These are phyloP conservation scores for Musa troglodytarum DNA, from an alignment of 176 grass and related monocot genomes.

Conservation along the genomic window DNA sequence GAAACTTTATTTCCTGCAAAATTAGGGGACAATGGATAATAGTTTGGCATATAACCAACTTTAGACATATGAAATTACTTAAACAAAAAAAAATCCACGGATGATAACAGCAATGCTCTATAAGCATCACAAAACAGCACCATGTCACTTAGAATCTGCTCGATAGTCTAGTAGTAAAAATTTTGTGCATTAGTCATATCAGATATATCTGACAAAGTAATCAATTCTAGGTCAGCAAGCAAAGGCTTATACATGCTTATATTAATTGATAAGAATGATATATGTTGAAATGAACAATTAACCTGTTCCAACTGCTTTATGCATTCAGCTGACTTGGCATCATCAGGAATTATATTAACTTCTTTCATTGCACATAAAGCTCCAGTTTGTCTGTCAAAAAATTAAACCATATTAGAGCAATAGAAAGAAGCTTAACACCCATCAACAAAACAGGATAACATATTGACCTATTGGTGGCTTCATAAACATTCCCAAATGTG, in stretches of 20 bases:
- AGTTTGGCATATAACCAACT: constrained; percentile 12
- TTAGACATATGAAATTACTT: not conserved
- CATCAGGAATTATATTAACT: constrained; percentile 86
- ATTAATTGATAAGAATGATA: constrained; percentile 9
- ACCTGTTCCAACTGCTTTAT: constrained; percentile 92
- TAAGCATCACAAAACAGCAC: not conserved
- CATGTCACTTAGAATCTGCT: not conserved
- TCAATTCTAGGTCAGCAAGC: not conserved
- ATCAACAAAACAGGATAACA: constrained; percentile 10
- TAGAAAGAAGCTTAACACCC: not conserved
- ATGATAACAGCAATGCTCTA: not conserved
- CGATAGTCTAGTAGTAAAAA: no score
- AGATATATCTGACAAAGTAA: not conserved
- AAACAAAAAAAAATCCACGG: not conserved
- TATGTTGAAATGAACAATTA: constrained; percentile 9
- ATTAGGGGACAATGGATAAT: constrained; percentile 21
- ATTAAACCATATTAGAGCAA: not conserved
- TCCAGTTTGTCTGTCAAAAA: constrained; percentile 56
- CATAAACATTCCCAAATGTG: constrained; percentile 97
- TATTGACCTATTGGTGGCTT: constrained; percentile 77
- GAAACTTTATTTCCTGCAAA: constrained; percentile 94
- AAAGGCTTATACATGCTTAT: constrained; percentile 1
- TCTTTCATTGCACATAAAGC: constrained; percentile 99
- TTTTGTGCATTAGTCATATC: not conserved
- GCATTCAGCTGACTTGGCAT: constrained; percentile 81